Conservation (phyloP, 306 rosid species). For the Delonix regia region DNA sequence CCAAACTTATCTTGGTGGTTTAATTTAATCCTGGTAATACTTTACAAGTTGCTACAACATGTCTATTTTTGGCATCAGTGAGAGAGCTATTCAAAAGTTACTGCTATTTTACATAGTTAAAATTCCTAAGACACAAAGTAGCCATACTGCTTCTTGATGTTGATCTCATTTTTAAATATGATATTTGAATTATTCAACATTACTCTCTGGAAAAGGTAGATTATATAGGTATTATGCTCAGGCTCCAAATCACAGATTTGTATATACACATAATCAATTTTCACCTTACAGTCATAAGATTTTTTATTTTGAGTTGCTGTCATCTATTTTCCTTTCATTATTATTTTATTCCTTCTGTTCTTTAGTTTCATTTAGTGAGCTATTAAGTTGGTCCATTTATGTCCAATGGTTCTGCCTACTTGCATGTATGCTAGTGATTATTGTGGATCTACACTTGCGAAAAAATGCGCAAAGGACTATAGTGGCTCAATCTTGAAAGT, state of each 20-base stretch:
- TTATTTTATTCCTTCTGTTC: no score
- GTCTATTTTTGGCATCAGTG: not conserved
- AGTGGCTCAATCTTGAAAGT: constrained; percentile 31
- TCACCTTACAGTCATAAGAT: not conserved
- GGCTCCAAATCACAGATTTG: not conserved
- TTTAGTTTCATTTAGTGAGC: not conserved
- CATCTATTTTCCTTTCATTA: not conserved
- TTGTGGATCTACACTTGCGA: not conserved
- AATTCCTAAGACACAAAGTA: constrained; percentile 19
- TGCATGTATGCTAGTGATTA: not conserved
- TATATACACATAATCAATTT: not conserved
- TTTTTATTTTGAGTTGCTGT: not conserved
- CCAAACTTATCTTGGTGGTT: not conserved
- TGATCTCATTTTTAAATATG: not conserved
- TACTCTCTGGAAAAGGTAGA: not conserved
- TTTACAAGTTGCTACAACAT: not conserved
- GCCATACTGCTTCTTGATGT: constrained; percentile 20
- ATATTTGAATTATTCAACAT: not conserved
- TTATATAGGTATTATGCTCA: not conserved
- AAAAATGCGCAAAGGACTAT: constrained; percentile 54
- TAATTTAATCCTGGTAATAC: not conserved
- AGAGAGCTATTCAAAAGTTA: not conserved
- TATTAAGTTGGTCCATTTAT: not conserved
- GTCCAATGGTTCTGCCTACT: not conserved
- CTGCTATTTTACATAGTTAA: constrained; percentile 3